These are phyloP conservation scores for Neocucurbitaria cava DNA, from an alignment of 2,329 filamentous ascomycete genomes.

Conservation along the genomic window DNA sequence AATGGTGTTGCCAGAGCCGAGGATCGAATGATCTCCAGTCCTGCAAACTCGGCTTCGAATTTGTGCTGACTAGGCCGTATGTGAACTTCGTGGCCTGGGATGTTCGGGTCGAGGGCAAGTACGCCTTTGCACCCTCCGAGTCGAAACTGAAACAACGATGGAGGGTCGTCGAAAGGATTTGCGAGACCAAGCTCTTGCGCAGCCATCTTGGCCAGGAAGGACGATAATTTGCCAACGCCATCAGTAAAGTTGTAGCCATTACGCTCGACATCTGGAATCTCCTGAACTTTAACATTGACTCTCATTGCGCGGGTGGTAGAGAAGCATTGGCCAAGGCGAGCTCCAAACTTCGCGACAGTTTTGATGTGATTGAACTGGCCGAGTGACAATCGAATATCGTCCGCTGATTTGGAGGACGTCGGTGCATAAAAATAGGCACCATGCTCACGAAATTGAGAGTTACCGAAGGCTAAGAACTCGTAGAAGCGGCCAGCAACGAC, in stretches of 20 bases:
- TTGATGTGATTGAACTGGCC: conserved; percentile 82
- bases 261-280: conserved; percentile 72
- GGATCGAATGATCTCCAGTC: conserved; percentile 83
- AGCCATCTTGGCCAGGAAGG: conserved; percentile 75
- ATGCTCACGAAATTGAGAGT: conserved; percentile 91
- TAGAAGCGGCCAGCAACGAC: conserved; percentile 81
- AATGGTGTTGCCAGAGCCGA: conserved; percentile 79
- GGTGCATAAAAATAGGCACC: conserved; percentile 92
- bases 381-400: conserved; percentile 84
- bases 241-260: conserved; percentile 82
- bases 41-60: conserved; percentile 74
- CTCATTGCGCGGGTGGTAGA: conserved; percentile 85
- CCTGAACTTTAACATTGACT: conserved; percentile 64
- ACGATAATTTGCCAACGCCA: conserved; percentile 91
- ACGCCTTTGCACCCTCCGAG: conserved; percentile 93
- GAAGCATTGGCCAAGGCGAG: conserved; percentile 91
- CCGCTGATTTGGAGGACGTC: conserved; percentile 69
- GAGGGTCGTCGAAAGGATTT: conserved; percentile 61
- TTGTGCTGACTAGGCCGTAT: conserved; percentile 88
- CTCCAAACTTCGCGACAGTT: conserved; percentile 86
- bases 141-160: conserved; percentile 90
- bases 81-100: conserved; percentile 72
- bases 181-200: conserved; percentile 71
- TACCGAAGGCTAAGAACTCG: conserved; percentile 92
- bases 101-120: conserved; percentile 74